Evolutionary conservation across 192 early-diverging fungal species (phyloP).

Genomic region (Hyaloraphidium curvatum): DNA sequence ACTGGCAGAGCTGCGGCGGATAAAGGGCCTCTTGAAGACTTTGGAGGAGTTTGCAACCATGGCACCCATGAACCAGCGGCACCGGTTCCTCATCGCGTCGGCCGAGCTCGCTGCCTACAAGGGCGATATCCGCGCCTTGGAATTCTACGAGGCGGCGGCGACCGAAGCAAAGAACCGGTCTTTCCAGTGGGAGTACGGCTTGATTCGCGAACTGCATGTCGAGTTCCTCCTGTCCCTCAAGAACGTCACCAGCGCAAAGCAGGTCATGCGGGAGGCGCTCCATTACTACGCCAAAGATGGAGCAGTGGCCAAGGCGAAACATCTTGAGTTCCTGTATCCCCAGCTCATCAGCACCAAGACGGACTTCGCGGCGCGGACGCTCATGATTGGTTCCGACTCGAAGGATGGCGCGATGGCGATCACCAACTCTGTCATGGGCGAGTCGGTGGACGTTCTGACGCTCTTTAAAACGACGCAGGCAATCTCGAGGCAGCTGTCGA

Average conservation of each 20-base stretch:
- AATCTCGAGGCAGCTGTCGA: background rate
- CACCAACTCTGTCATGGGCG: no score
- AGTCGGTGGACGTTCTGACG: background rate
- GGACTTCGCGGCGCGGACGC: background rate
- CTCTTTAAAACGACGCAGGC: conserved; percentile 2
- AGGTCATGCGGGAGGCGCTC: background rate
- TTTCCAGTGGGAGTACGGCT: background rate
- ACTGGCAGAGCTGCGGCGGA: background rate
- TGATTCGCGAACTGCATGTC: conserved; percentile 1
- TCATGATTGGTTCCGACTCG: background rate
- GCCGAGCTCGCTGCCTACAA: background rate
- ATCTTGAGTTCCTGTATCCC: background rate
- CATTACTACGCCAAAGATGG: background rate
- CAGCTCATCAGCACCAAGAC: background rate
- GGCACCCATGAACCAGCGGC: background rate
- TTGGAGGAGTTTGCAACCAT: background rate
- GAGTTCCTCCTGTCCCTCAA: background rate
- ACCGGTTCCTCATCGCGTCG: background rate
- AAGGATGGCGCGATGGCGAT: background rate
- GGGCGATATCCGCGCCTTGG: background rate
- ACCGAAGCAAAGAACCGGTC: conserved; percentile 1
- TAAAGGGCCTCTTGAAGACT: background rate
- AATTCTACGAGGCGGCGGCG: background rate
- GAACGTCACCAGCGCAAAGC: background rate
- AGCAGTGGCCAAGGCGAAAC: background rate